Conservation (phyloP, 129 eudicot species). For the Escallonia rubra region DNA sequence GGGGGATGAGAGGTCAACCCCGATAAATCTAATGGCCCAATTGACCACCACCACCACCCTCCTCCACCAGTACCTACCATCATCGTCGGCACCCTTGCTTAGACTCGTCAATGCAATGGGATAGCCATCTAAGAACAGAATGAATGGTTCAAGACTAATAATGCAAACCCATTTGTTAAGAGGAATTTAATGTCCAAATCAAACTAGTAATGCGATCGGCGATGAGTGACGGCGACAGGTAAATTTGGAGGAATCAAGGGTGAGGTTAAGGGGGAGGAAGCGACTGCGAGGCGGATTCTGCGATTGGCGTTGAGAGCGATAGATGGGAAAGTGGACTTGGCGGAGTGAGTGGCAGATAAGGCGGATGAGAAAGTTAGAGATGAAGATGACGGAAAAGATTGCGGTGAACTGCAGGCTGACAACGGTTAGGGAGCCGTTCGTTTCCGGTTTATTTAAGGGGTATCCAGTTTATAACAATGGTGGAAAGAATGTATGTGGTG, state of each 20-base stretch:
- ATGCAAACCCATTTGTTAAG: conserved; percentile 15
- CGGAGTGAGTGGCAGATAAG: conserved; percentile 11
- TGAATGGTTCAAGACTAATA: conserved; percentile 31
- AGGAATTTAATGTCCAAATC: background rate
- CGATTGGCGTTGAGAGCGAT: conserved; percentile 50
- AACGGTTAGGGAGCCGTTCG: conserved; percentile 67
- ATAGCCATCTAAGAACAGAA: conserved; percentile 39
- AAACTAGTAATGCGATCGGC: conserved; percentile 17
- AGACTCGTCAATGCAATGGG: conserved; percentile 15
- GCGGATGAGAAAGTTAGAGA: conserved; percentile 38
- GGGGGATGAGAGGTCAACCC: background rate
- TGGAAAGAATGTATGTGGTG: conserved; percentile 42
- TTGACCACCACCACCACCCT: too few species aligned
- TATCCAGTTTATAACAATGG: conserved; percentile 68
- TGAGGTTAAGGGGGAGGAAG: conserved; percentile 18
- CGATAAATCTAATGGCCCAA: background rate
- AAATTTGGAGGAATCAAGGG: background rate
- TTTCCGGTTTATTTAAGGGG: conserved; percentile 82
- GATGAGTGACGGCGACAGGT: too few species aligned
- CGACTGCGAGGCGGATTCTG: conserved; percentile 51
- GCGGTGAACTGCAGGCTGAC: conserved; percentile 41
- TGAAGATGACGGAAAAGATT: conserved; percentile 60
- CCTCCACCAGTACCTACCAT: background rate
- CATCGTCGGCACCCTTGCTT: too few species aligned
- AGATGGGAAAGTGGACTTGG: conserved; percentile 11